These are phyloP conservation scores for Calocera cornea DNA, from an alignment of 768 basidiomycete genomes.

Conservation along the genomic window DNA sequence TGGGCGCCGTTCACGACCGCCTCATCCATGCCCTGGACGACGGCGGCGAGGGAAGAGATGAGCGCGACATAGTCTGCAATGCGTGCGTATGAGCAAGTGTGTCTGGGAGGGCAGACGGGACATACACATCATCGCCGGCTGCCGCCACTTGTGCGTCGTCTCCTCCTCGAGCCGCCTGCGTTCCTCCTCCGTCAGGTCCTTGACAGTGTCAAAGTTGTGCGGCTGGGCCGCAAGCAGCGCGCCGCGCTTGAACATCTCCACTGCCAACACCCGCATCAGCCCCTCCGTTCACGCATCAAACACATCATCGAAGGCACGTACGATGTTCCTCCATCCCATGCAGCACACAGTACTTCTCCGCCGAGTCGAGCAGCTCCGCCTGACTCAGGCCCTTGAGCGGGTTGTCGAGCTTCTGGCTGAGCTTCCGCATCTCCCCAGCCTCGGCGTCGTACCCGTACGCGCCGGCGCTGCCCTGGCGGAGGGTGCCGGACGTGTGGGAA, in stretches of 20 bases:
- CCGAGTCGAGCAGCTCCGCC: not conserved
- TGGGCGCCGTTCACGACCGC: constrained; percentile 14
- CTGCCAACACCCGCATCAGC: not conserved
- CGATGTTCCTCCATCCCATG: not conserved
- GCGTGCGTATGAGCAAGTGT: too few species aligned
- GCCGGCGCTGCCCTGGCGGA: too few species aligned
- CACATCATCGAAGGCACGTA: not conserved
- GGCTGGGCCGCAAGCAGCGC: constrained; percentile 22
- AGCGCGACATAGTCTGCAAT: constrained; percentile 12
- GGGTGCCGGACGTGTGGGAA: too few species aligned
- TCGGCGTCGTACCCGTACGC: not conserved
- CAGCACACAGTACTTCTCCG: not conserved
- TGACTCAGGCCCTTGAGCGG: not conserved
- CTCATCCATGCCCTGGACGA: constrained; percentile 15
- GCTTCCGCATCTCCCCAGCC: not conserved
- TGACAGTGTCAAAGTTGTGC: constrained; percentile 15
- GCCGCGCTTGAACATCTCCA: constrained; percentile 18
- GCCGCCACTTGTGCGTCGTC: constrained; percentile 22
- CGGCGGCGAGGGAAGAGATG: constrained; percentile 13
- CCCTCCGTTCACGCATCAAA: too few species aligned
- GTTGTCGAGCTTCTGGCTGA: not conserved
- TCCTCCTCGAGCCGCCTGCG: constrained; percentile 17
- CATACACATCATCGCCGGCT: constrained; percentile 18
- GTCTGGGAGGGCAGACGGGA: not conserved
- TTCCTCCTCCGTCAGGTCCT: constrained; percentile 21